phyloP scores from a whole-genome alignment of 306 rosid genomes.

The Ceratonia siliqua region DNA sequence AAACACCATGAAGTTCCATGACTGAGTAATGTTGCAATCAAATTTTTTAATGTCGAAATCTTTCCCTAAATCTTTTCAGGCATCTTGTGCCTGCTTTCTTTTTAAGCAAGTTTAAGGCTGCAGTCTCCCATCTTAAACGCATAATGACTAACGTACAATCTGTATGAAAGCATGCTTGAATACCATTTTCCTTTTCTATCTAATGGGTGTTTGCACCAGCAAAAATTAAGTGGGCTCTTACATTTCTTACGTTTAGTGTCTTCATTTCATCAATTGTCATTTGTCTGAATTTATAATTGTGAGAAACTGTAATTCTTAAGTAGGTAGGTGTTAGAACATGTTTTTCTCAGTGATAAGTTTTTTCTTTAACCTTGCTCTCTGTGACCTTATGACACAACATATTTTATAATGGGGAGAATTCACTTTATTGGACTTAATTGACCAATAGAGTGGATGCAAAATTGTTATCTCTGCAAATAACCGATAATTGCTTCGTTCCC shows the following conservation, averaged over 20 bases:
- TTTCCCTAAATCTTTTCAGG: conserved; percentile 4
- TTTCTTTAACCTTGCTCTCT: not conserved
- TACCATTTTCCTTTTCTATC: conserved; percentile 16
- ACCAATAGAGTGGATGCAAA: not conserved
- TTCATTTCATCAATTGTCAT: not conserved
- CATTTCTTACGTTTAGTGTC: not conserved
- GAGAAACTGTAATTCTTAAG: not conserved
- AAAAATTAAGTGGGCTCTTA: not conserved
- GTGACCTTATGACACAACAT: not conserved
- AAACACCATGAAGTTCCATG: conserved; percentile 22
- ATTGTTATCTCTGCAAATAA: not conserved
- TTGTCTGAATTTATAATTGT: not conserved
- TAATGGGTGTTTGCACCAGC: not conserved
- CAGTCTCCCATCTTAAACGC: conserved; percentile 8
- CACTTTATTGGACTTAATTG: not conserved
- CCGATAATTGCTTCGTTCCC: not conserved
- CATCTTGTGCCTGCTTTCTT: conserved; percentile 13
- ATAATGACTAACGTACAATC: conserved; percentile 27
- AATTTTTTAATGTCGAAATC: conserved; percentile 11
- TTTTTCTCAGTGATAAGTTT: not conserved
- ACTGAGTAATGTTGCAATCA: conserved; percentile 5
- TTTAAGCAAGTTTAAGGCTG: conserved; percentile 9
- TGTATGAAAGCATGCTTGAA: not conserved
- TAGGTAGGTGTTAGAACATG: not conserved
- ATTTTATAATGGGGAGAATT: not conserved